A percentile compares a stretch with the other conserved stretches of the same genome.
Evolutionary conservation across 306 rosid genomes (phyloP).

Genomic region (Dalbergia cultrata): DNA sequence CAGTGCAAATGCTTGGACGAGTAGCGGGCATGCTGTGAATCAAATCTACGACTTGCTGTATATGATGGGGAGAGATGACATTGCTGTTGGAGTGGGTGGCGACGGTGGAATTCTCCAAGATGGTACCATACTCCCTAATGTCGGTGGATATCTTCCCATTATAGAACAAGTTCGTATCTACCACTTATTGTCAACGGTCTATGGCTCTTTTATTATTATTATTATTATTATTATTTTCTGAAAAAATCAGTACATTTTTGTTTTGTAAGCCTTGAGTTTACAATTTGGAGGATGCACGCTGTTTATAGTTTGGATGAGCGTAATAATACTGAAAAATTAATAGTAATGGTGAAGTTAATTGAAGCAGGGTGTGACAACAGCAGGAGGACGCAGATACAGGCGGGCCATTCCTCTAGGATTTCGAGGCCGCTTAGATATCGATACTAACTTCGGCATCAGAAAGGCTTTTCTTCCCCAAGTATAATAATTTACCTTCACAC

Average conservation of each 20-base stretch:
- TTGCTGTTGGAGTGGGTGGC: conserved; percentile 88
- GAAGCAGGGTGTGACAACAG: conserved; percentile 73
- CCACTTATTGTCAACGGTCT: too few species aligned
- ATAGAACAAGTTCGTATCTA: conserved; percentile 70
- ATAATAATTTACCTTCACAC: background rate
- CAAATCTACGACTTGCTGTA: conserved; percentile 84
- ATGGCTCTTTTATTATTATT: too few species aligned
- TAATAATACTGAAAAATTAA: background rate
- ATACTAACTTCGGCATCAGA: conserved; percentile 75
- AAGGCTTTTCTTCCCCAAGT: conserved; percentile 95
- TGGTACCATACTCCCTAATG: conserved; percentile 76
- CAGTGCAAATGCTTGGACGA: conserved; percentile 77
- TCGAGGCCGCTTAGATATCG: conserved; percentile 88
- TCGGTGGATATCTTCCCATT: conserved; percentile 91
- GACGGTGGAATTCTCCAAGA: conserved; percentile 80
- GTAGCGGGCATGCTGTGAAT: conserved; percentile 83
- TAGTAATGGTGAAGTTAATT: too few species aligned
- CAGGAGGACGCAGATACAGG: conserved; percentile 82
- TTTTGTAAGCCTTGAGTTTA: background rate
- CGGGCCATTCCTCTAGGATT: conserved; percentile 75
- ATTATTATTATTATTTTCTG: background rate
- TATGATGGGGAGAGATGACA: conserved; percentile 92
- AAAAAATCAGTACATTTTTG: background rate
- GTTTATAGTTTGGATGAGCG: background rate
- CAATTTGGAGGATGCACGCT: background rate